A percentile compares a stretch with the other conserved stretches of the same genome.
Evolutionary conservation across 2,329 filamentous ascomycete genomes (phyloP).

Genomic region (Aspergillus sojae): DNA sequence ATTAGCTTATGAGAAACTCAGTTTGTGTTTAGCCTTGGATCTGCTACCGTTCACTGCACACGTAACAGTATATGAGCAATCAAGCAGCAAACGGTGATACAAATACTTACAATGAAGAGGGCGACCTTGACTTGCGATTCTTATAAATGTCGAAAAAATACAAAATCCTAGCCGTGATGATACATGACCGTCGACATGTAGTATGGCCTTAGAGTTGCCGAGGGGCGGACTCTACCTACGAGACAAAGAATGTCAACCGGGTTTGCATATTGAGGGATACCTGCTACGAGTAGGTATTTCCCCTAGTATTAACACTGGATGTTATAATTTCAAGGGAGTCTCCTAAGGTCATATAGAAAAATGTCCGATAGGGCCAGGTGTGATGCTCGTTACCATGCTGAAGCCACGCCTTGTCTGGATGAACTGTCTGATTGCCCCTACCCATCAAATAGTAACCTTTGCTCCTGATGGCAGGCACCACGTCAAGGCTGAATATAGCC

Average conservation of each 20-base stretch:
- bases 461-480: not conserved
- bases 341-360: not conserved
- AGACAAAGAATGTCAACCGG: too few relatives aligned
- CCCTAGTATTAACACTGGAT: too few relatives aligned
- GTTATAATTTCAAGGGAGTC: not conserved
- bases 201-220: slow-evolving; percentile 52
- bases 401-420: not conserved
- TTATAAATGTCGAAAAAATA: slow-evolving; percentile 41
- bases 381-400: not conserved
- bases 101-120: slow-evolving; percentile 52
- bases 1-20: not conserved
- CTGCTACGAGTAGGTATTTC: not conserved
- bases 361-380: not conserved
- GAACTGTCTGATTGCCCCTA: not conserved
- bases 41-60: slow-evolving; percentile 33
- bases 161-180: slow-evolving; percentile 48
- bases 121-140: slow-evolving; percentile 44
- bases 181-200: slow-evolving; percentile 49
- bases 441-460: not conserved
- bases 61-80: slow-evolving; percentile 41
- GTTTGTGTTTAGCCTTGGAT: not conserved
- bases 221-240: slow-evolving; percentile 48
- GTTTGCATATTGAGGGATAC: not conserved
- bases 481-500: not conserved
- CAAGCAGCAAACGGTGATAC: slow-evolving; percentile 45